Percentiles rank a stretch among this genome's conserved stretches.
Conservation (phyloP, 2,329 filamentous ascomycete species). For the Fusarium algeriense region DNA sequence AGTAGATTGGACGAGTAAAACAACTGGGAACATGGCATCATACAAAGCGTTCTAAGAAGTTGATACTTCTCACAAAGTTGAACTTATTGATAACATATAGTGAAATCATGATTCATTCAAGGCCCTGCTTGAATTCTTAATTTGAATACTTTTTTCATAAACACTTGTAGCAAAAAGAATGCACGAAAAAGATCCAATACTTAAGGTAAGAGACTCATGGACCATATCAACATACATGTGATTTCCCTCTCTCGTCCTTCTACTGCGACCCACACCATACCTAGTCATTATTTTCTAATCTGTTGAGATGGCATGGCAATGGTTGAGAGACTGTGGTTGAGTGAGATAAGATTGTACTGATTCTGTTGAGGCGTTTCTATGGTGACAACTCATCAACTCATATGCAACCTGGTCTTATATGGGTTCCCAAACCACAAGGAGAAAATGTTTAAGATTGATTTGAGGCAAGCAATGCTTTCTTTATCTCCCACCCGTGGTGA, state of each 20-base stretch:
- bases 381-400: not conserved
- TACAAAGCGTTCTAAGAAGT: not conserved
- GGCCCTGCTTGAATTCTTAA: not conserved
- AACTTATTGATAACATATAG: not conserved
- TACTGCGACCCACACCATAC: not conserved
- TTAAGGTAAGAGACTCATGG: not conserved
- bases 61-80: not conserved
- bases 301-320: constrained; percentile 5
- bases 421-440: not conserved
- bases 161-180: not conserved
- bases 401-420: not conserved
- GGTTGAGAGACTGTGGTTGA: constrained; percentile 6
- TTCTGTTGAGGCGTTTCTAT: constrained; percentile 25
- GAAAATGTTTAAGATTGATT: not conserved
- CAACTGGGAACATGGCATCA: not conserved
- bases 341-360: not conserved
- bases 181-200: too few relatives aligned
- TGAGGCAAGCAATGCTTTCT: not conserved
- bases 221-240: not conserved
- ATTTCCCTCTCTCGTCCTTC: not conserved
- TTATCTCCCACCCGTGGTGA: not conserved
- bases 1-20: not conserved
- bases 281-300: not conserved
- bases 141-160: too few relatives aligned
- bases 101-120: not conserved